phyloP scores from a whole-genome alignment of 208 protist species.

The Leishmania martiniquensis region DNA sequence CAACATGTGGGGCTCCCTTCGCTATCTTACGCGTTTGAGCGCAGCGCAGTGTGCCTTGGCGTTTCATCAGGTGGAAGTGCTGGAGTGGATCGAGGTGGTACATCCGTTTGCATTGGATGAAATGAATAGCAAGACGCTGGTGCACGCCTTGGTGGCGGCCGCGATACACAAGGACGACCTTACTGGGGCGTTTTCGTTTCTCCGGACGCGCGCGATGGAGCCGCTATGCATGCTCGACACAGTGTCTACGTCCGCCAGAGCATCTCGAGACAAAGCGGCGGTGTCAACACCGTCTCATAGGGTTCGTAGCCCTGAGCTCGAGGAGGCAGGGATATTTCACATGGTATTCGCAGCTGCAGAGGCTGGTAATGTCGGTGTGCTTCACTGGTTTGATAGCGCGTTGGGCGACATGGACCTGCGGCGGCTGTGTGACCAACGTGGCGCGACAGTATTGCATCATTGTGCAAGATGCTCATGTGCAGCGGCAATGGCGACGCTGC shows the following conservation, averaged over 20 bases:
- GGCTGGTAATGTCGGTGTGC: constrained; percentile 36
- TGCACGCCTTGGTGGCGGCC: constrained; percentile 14
- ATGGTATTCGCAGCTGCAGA: constrained; percentile 50
- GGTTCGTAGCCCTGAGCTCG: neutral
- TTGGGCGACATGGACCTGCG: constrained; percentile 29
- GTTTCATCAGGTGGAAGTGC: constrained; percentile 33
- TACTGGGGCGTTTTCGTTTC: constrained; percentile 41
- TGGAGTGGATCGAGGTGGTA: constrained; percentile 43
- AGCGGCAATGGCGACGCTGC: constrained; percentile 32
- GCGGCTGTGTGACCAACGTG: constrained; percentile 25
- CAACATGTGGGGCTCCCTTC: constrained; percentile 10
- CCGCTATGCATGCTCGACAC: constrained; percentile 5
- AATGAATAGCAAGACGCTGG: neutral
- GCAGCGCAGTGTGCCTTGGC: constrained; percentile 42
- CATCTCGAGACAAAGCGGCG: neutral
- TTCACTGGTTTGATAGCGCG: constrained; percentile 38
- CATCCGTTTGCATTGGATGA: constrained; percentile 25
- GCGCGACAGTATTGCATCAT: constrained; percentile 59
- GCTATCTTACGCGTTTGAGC: constrained; percentile 24
- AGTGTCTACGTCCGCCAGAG: neutral
- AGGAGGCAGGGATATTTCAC: constrained; percentile 15
- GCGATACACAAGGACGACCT: constrained; percentile 28
- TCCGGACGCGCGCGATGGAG: constrained; percentile 17
- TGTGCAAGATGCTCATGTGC: constrained; percentile 43
- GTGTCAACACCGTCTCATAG: neutral